phyloP scores from a whole-genome alignment of 2,329 filamentous ascomycete genomes.

The Aquanectria penicillioides region DNA sequence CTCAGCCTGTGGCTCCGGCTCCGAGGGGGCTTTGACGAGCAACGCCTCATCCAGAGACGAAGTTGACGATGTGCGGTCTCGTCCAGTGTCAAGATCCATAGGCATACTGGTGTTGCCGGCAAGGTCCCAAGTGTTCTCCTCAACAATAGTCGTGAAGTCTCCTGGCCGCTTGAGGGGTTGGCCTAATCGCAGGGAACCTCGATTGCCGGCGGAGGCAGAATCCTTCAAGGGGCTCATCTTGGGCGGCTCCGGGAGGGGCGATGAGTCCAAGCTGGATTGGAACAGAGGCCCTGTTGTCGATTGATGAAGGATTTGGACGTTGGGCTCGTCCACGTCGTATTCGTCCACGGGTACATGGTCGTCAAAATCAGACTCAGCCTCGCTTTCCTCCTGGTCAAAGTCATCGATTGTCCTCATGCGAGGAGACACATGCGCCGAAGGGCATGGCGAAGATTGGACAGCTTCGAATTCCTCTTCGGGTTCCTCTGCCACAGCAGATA shows the following conservation, averaged over 20 bases:
- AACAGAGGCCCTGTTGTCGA: slow-evolving; percentile 47
- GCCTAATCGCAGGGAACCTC: slow-evolving; percentile 42
- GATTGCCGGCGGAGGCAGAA: slow-evolving; percentile 61
- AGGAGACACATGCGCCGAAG: slow-evolving; percentile 30
- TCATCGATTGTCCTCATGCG: slow-evolving; percentile 30
- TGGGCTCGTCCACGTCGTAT: slow-evolving; percentile 53
- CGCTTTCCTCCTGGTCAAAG: slow-evolving; percentile 46
- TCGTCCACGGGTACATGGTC: slow-evolving; percentile 58
- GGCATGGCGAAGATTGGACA: slow-evolving; percentile 42
- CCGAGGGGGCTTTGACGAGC: slow-evolving; percentile 36
- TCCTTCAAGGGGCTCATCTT: slow-evolving; percentile 63
- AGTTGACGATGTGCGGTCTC: slow-evolving; percentile 41
- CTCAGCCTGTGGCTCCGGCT: slow-evolving; percentile 25
- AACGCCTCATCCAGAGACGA: slow-evolving; percentile 49
- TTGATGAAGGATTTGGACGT: slow-evolving; percentile 57
- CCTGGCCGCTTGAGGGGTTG: slow-evolving; percentile 46
- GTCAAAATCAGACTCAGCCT: slow-evolving; percentile 55
- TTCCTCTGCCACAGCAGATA: slow-evolving; percentile 61
- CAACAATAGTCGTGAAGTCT: slow-evolving; percentile 57
- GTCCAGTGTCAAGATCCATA: slow-evolving; percentile 21
- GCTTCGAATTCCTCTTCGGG: slow-evolving; percentile 48
- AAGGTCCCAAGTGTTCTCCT: slow-evolving; percentile 59
- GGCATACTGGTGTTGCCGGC: slow-evolving; percentile 37
- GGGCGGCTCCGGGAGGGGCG: slow-evolving; percentile 58
- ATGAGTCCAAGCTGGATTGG: slow-evolving; percentile 48